Evolutionary conservation across 106 monocot species (phyloP).

Genomic region (Phalaenopsis aphrodite): DNA sequence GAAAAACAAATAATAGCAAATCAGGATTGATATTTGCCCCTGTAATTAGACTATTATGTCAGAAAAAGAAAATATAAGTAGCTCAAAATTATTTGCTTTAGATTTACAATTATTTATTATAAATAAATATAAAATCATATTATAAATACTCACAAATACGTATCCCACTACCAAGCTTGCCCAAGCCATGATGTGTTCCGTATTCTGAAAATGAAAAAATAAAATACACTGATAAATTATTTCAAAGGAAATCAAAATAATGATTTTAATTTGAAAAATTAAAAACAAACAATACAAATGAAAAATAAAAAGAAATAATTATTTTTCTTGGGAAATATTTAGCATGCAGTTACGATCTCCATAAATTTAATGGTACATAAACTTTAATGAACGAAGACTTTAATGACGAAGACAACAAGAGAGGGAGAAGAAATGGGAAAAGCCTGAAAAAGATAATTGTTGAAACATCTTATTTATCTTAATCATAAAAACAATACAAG

Average conservation of each 20-base stretch:
- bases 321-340: too few relatives aligned
- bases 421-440: too few relatives aligned
- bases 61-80: not conserved
- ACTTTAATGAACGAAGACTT: too few relatives aligned
- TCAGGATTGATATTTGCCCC: constrained; percentile 91
- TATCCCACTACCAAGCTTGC: constrained; percentile 83
- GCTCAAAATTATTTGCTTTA: not conserved
- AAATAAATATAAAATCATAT: constrained; percentile 1
- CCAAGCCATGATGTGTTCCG: constrained; percentile 70
- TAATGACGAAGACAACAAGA: too few relatives aligned
- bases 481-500: too few relatives aligned
- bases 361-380: too few relatives aligned
- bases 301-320: too few relatives aligned
- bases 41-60: constrained; percentile 21
- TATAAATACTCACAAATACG: constrained; percentile 66
- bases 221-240: not conserved
- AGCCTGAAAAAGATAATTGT: too few relatives aligned
- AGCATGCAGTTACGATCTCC: too few relatives aligned
- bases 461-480: too few relatives aligned
- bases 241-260: not conserved
- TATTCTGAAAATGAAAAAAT: constrained; percentile 42
- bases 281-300: too few relatives aligned
- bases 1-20: constrained; percentile 82
- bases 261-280: too few relatives aligned
- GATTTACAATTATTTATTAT: not conserved